A percentile compares a stretch with the other conserved stretches of the same genome.
Conservation (phyloP, 2,329 filamentous ascomycete species). For the Mariannaea elegans region DNA sequence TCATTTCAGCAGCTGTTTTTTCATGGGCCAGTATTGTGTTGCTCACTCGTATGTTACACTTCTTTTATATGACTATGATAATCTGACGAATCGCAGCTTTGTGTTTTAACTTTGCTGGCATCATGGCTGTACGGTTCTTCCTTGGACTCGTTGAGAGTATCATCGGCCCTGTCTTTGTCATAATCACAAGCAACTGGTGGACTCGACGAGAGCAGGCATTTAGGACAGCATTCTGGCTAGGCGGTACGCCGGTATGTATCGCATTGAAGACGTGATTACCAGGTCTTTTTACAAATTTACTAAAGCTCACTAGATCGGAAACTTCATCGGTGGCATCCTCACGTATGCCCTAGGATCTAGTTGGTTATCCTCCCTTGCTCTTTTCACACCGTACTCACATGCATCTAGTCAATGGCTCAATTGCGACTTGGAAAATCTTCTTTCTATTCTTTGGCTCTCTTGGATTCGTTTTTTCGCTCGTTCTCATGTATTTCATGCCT, state of each 20-base stretch:
- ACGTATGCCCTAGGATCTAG: conserved; percentile 11
- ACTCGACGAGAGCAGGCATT: conserved; percentile 10
- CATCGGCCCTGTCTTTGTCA: conserved; percentile 16
- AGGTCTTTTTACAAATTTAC: not conserved
- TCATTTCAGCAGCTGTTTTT: conserved; percentile 9
- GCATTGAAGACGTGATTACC: not conserved
- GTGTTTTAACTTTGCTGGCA: conserved; percentile 10
- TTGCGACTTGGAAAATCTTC: conserved; percentile 19
- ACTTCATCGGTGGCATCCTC: conserved; percentile 13
- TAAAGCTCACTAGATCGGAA: conserved; percentile 4
- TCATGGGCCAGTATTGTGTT: conserved; percentile 3
- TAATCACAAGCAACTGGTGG: conserved; percentile 20
- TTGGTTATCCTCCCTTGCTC: not conserved
- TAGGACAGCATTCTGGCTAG: conserved; percentile 17
- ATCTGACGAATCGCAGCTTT: not conserved
- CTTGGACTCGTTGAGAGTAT: conserved; percentile 10
- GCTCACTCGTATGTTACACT: conserved; percentile 1
- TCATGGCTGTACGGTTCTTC: conserved; percentile 11
- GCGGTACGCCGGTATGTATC: conserved; percentile 12
- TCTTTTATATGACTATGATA: no score
- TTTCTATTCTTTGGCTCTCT: conserved; percentile 13
- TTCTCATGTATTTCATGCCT: conserved; percentile 16
- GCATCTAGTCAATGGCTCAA: not conserved
- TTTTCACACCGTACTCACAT: not conserved
- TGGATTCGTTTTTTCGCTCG: conserved; percentile 3